Conservation (phyloP, 441 rosid genomes). For the Jatropha multifida region DNA sequence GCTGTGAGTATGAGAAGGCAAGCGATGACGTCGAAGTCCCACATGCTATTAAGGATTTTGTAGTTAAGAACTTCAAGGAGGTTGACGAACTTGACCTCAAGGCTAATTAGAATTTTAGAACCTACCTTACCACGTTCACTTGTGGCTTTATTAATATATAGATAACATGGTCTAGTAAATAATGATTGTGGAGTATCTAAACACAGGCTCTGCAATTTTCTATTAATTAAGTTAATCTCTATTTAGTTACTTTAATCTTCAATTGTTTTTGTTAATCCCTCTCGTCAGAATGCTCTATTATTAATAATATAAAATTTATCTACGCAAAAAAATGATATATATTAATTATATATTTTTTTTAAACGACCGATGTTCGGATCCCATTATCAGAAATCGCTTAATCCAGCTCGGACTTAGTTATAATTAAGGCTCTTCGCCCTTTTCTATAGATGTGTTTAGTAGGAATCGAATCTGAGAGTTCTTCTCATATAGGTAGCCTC, state of each 20-base stretch:
- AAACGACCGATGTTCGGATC: too few species aligned
- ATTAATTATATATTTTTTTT: too few species aligned
- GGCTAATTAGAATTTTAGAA: not conserved
- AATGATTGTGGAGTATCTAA: constrained; percentile 12
- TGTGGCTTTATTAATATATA: not conserved
- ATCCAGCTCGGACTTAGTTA: too few species aligned
- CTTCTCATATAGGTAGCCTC: too few species aligned
- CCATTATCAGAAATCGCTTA: too few species aligned
- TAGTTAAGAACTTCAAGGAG: constrained; percentile 68
- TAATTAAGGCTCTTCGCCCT: too few species aligned
- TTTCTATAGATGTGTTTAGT: too few species aligned
- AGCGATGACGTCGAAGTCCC: constrained; percentile 72
- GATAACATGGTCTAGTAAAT: constrained; percentile 13
- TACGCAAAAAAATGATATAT: too few species aligned
- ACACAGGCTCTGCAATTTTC: not conserved
- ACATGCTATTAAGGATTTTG: constrained; percentile 69
- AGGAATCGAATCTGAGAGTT: too few species aligned
- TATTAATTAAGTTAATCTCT: not conserved
- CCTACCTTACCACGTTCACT: not conserved
- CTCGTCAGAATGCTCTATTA: too few species aligned
- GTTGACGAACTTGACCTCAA: constrained; percentile 53
- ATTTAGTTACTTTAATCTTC: not conserved
- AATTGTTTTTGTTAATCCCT: too few species aligned
- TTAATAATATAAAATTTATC: too few species aligned
- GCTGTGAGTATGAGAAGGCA: constrained; percentile 64